Evolutionary conservation across 345 rosid genomes (phyloP).

Genomic region (Aegle marmelos): DNA sequence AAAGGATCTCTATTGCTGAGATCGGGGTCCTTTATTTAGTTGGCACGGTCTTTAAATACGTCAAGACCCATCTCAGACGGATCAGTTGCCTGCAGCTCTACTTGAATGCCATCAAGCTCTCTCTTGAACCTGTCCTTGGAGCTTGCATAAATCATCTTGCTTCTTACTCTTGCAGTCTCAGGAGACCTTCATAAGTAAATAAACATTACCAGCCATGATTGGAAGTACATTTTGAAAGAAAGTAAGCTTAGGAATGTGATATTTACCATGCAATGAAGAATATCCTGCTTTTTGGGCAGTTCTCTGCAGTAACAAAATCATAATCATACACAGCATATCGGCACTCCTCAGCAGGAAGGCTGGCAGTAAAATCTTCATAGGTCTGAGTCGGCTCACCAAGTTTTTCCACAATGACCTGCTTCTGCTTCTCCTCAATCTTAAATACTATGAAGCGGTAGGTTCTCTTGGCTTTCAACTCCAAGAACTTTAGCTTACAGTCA

Average conservation of each 20-base stretch:
- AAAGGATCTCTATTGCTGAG: not conserved
- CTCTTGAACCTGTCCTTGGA: slow-evolving; percentile 29
- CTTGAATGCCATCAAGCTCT: slow-evolving; percentile 53
- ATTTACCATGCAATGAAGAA: slow-evolving; percentile 56
- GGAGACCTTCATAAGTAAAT: slow-evolving; percentile 40
- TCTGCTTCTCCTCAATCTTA: slow-evolving; percentile 58
- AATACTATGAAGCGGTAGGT: slow-evolving; percentile 49
- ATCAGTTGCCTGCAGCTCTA: slow-evolving; percentile 65
- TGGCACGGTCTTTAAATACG: slow-evolving; percentile 49
- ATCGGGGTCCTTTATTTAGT: slow-evolving; percentile 14
- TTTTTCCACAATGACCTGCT: slow-evolving; percentile 54
- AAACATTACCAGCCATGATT: not conserved
- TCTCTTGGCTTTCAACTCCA: slow-evolving; percentile 56
- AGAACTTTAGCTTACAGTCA: slow-evolving; percentile 54
- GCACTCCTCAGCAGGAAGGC: slow-evolving; percentile 53
- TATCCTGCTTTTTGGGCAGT: slow-evolving; percentile 52
- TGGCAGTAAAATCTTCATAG: slow-evolving; percentile 45
- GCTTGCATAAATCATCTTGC: slow-evolving; percentile 68
- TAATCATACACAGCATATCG: slow-evolving; percentile 44
- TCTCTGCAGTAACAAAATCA: slow-evolving; percentile 58
- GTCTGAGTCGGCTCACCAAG: slow-evolving; percentile 46
- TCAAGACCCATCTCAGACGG: slow-evolving; percentile 63
- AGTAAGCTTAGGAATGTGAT: not conserved
- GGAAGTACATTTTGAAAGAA: not conserved
- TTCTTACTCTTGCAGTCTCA: slow-evolving; percentile 53